phyloP scores from a whole-genome alignment of 2,329 filamentous ascomycete genomes.

The Tolypocladium tundrense region DNA sequence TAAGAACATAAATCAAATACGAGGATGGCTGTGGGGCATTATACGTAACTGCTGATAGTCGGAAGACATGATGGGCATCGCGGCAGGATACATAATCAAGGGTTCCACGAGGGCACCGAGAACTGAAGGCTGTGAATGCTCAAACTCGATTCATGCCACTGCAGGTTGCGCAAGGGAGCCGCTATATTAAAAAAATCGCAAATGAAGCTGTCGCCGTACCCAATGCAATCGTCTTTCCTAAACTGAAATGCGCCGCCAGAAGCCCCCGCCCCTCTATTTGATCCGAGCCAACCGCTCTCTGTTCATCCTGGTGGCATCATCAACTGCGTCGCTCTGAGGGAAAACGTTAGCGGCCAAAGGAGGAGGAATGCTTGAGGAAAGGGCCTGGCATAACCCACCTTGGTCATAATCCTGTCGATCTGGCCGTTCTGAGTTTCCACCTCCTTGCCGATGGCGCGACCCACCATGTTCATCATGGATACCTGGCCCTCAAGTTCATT shows the following conservation, averaged over 20 bases:
- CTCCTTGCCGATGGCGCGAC: constrained; percentile 63
- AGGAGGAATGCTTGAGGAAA: neutral
- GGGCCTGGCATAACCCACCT: constrained; percentile 43
- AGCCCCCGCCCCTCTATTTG: constrained; percentile 14
- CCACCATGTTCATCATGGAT: constrained; percentile 61
- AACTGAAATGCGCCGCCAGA: neutral
- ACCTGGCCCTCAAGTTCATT: constrained; percentile 63
- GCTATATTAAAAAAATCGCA: neutral
- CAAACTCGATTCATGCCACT: neutral
- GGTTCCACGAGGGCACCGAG: neutral
- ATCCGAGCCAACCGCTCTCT: constrained; percentile 59
- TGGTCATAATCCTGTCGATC: constrained; percentile 66
- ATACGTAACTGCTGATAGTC: neutral
- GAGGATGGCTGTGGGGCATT: neutral
- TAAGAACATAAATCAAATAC: neutral
- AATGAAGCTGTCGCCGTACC: neutral
- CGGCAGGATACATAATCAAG: neutral
- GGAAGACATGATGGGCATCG: neutral
- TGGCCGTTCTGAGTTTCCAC: constrained; percentile 65
- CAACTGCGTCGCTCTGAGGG: constrained; percentile 68
- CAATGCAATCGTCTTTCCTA: neutral
- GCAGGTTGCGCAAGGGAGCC: neutral
- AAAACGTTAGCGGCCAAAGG: constrained; percentile 15
- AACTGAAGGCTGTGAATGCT: neutral
- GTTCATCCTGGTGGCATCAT: constrained; percentile 73